Percentiles rank a stretch among this genome's conserved stretches.
Conservation (phyloP, 305 asterid species). For the Fraxinus floribunda region DNA sequence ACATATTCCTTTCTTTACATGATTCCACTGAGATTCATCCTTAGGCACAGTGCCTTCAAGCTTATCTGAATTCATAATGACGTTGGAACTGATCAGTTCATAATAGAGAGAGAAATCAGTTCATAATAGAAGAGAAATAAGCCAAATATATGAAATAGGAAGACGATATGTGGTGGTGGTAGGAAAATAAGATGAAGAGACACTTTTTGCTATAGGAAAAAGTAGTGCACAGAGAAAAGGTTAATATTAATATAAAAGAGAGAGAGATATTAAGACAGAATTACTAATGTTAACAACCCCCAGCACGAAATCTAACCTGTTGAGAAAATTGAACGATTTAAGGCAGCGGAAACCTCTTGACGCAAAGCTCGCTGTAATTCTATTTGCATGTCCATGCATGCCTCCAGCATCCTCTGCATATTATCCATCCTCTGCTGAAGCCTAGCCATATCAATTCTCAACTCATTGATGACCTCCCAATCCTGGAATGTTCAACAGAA, state of each 20-base stretch:
- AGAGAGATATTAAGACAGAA: neutral
- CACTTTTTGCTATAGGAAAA: neutral
- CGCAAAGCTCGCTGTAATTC: constrained; percentile 74
- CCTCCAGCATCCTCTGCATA: constrained; percentile 84
- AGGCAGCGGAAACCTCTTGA: constrained; percentile 86
- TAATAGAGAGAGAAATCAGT: neutral
- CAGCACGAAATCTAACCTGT: constrained; percentile 36
- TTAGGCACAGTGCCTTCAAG: constrained; percentile 25
- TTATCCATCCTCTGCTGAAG: constrained; percentile 76
- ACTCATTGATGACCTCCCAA: constrained; percentile 66
- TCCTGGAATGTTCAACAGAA: constrained; percentile 46
- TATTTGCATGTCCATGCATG: constrained; percentile 88
- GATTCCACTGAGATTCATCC: constrained; percentile 58
- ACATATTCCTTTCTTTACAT: constrained; percentile 72
- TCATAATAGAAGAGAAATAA: neutral
- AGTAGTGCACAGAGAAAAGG: neutral
- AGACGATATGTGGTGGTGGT: neutral
- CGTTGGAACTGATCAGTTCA: neutral
- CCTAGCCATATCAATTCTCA: constrained; percentile 72
- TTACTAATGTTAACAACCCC: neutral
- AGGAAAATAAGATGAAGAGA: neutral
- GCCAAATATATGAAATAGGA: neutral
- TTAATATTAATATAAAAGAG: neutral
- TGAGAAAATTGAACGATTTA: constrained; percentile 51
- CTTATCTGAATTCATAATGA: constrained; percentile 35